A percentile compares a stretch with the other conserved stretches of the same genome.
Conservation (phyloP, 148 eudicot species). For the Suaeda aralocaspica region DNA sequence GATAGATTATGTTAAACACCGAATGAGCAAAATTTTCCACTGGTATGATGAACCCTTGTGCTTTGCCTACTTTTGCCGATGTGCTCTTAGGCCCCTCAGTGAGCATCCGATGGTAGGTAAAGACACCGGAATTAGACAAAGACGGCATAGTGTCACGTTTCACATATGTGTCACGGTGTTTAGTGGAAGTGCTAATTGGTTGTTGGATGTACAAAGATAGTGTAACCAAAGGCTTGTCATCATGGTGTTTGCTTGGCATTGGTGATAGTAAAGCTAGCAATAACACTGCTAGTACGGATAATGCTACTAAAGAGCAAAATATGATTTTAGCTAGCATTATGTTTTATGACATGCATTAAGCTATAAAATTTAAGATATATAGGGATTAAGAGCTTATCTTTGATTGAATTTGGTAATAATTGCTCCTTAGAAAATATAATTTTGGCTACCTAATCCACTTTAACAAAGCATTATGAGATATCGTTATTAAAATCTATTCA, state of each 20-base stretch:
- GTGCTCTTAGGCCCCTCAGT: slow-evolving; percentile 64
- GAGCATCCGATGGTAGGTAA: slow-evolving; percentile 52
- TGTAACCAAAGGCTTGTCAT: slow-evolving; percentile 30
- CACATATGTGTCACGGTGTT: not conserved
- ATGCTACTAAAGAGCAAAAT: slow-evolving; percentile 48
- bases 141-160: slow-evolving; percentile 10
- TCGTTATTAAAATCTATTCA: too few relatives aligned
- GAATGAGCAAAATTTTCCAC: slow-evolving; percentile 56
- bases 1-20: slow-evolving; percentile 62
- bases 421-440: too few relatives aligned
- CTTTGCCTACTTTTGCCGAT: slow-evolving; percentile 55
- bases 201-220: slow-evolving; percentile 70
- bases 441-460: too few relatives aligned
- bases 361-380: not conserved
- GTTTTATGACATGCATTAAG: slow-evolving; percentile 12
- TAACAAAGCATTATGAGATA: too few relatives aligned
- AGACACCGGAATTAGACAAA: slow-evolving; percentile 29
- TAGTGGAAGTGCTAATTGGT: slow-evolving; percentile 25
- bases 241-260: slow-evolving; percentile 31
- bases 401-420: too few relatives aligned
- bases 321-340: slow-evolving; percentile 53
- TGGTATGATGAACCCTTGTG: slow-evolving; percentile 79
- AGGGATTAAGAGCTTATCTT: too few relatives aligned
- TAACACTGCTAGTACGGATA: slow-evolving; percentile 50
- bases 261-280: slow-evolving; percentile 63